These are phyloP conservation scores for Picea glauca DNA, from an alignment of 75 land plant genomes.

Conservation along the genomic window DNA sequence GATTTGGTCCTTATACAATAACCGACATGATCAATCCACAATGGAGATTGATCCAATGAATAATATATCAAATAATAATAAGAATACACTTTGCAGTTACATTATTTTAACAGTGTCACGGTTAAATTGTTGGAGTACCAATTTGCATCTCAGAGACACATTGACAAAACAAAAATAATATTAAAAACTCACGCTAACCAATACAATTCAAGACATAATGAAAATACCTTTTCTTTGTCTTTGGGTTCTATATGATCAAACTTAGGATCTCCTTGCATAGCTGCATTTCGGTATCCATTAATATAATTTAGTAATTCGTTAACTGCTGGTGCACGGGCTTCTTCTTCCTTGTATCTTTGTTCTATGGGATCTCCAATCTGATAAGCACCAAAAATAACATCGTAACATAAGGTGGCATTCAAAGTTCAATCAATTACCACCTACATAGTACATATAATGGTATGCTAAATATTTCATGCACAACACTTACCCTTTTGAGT, in stretches of 20 bases:
- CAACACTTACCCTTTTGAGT: conserved; percentile 58
- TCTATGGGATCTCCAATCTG: conserved; percentile 91
- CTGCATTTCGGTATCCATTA: neutral
- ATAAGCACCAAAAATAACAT: neutral
- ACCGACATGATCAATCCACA: too few relatives aligned
- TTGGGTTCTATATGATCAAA: conserved; percentile 43
- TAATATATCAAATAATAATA: too few relatives aligned
- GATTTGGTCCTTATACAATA: too few relatives aligned
- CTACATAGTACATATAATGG: neutral
- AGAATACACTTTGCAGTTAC: too few relatives aligned
- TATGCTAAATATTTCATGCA: neutral
- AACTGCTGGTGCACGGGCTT: conserved; percentile 22
- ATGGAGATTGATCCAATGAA: too few relatives aligned
- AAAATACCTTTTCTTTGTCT: conserved; percentile 43
- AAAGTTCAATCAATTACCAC: neutral
- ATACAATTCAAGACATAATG: too few relatives aligned
- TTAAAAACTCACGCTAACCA: too few relatives aligned
- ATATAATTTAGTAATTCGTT: neutral
- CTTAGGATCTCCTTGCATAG: conserved; percentile 30
- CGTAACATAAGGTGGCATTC: neutral
- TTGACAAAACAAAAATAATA: too few relatives aligned
- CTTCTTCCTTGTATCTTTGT: conserved; percentile 47
- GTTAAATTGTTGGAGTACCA: too few relatives aligned
- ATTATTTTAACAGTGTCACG: too few relatives aligned
- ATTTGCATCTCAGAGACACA: too few relatives aligned